Percentiles rank a stretch among this genome's conserved stretches.
These are phyloP conservation scores for Elaeis guineensis DNA, from an alignment of 176 grass and related monocot species.

Conservation along the genomic window DNA sequence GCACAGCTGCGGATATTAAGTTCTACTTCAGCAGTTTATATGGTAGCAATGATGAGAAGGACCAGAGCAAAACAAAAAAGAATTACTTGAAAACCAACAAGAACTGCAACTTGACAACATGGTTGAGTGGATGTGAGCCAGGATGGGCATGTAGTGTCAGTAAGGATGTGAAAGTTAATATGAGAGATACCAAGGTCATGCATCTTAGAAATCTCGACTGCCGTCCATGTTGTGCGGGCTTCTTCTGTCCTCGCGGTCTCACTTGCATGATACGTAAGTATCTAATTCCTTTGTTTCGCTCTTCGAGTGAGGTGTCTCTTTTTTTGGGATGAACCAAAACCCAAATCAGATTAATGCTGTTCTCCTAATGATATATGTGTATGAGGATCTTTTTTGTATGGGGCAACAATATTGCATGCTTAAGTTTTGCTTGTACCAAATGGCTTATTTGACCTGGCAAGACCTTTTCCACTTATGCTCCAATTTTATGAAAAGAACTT, in stretches of 20 bases:
- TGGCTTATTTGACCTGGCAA: no score
- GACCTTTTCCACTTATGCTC: no score
- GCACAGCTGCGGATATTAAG: slow-evolving; percentile 77
- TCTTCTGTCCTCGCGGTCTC: slow-evolving; percentile 83
- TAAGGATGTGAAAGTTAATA: slow-evolving; percentile 25
- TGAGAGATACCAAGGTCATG: slow-evolving; percentile 43
- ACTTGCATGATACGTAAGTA: slow-evolving; percentile 94
- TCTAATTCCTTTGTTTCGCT: background rate
- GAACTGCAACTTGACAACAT: slow-evolving; percentile 86
- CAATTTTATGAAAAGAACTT: background rate
- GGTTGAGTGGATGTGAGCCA: slow-evolving; percentile 76
- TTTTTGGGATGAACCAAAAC: no score
- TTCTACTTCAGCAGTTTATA: slow-evolving; percentile 83
- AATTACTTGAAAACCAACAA: slow-evolving; percentile 78
- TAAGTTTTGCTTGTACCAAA: no score
- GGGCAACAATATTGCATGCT: no score
- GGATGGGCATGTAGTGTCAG: slow-evolving; percentile 62
- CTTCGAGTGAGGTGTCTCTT: background rate
- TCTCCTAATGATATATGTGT: no score
- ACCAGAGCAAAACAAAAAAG: slow-evolving; percentile 7
- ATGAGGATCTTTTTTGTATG: no score
- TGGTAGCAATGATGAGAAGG: slow-evolving; percentile 14
- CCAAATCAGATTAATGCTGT: no score
- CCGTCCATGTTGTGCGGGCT: slow-evolving; percentile 57
- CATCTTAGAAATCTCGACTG: slow-evolving; percentile 42